Percentiles rank a stretch among this genome's conserved stretches.
Evolutionary conservation across 345 rosid genomes (phyloP).

Genomic region (Dipteronia sinensis): DNA sequence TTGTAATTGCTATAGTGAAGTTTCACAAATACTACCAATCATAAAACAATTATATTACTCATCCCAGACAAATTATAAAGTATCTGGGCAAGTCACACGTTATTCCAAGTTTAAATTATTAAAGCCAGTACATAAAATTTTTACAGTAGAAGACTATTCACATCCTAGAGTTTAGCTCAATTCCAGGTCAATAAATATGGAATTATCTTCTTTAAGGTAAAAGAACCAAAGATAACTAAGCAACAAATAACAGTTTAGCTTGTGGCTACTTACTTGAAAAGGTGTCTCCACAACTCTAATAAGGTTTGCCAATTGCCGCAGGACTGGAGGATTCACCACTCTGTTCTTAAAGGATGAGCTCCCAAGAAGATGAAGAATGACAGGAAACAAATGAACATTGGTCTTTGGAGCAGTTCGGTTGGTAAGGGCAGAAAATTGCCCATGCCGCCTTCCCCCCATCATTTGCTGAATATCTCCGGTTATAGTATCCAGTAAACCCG

Average conservation of each 20-base stretch:
- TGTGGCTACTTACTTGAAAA: constrained; percentile 65
- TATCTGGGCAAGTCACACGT: background rate
- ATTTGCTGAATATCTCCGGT: constrained; percentile 79
- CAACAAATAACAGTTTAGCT: constrained; percentile 11
- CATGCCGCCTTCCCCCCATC: constrained; percentile 87
- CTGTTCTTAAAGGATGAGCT: constrained; percentile 76
- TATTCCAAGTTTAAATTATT: constrained; percentile 3
- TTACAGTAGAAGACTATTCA: background rate
- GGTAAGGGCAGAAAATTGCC: constrained; percentile 58
- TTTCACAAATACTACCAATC: background rate
- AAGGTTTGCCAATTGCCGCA: constrained; percentile 83
- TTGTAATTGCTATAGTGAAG: no score
- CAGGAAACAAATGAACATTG: constrained; percentile 70
- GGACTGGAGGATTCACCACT: constrained; percentile 65
- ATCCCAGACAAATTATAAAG: constrained; percentile 1
- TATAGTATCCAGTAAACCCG: constrained; percentile 70
- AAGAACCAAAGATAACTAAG: constrained; percentile 6
- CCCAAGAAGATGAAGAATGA: constrained; percentile 88
- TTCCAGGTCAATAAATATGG: background rate
- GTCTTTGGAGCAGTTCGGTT: constrained; percentile 70
- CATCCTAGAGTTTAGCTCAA: constrained; percentile 2
- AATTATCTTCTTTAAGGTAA: background rate
- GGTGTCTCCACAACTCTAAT: constrained; percentile 76
- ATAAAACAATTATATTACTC: constrained; percentile 5
- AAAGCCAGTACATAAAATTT: background rate